A percentile compares a stretch with the other conserved stretches of the same genome.
Conservation (phyloP, 148 eudicot species). For the Chenopodium album region DNA sequence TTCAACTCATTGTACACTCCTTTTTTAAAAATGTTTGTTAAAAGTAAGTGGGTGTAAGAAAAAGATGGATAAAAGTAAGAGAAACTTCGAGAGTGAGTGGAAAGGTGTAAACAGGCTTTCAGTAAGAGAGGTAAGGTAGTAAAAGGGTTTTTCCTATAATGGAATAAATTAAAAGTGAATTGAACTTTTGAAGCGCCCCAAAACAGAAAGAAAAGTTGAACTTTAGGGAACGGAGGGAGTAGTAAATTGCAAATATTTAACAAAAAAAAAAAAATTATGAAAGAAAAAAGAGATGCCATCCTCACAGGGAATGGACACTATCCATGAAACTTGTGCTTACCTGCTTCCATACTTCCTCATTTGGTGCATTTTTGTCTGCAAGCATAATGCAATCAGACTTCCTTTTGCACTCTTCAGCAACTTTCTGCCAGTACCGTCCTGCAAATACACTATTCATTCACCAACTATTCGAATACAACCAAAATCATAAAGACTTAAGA, state of each 20-base stretch:
- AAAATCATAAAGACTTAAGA: background rate
- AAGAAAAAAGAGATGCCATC: background rate
- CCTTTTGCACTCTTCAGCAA: constrained; percentile 62
- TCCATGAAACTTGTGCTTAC: constrained; percentile 29
- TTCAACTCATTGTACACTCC: no score
- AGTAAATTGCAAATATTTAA: background rate
- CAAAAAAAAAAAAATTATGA: background rate
- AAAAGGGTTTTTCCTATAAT: no score
- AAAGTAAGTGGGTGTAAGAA: no score
- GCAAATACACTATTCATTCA: constrained; percentile 12
- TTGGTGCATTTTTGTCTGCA: constrained; percentile 99
- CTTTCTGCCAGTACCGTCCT: constrained; percentile 84
- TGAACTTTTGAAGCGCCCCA: no score
- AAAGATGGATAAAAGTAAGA: no score
- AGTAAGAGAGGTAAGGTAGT: no score
- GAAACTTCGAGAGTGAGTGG: no score
- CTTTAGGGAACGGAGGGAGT: no score
- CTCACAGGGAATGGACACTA: background rate
- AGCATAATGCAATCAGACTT: constrained; percentile 76
- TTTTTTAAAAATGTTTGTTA: no score
- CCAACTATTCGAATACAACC: background rate
- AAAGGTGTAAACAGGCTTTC: no score
- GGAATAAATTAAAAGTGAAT: no score
- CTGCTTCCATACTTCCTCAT: constrained; percentile 97
- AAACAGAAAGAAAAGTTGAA: no score